A percentile compares a stretch with the other conserved stretches of the same genome.
These are phyloP conservation scores for Trapa incisa DNA, from an alignment of 345 rosid species.

Conservation along the genomic window DNA sequence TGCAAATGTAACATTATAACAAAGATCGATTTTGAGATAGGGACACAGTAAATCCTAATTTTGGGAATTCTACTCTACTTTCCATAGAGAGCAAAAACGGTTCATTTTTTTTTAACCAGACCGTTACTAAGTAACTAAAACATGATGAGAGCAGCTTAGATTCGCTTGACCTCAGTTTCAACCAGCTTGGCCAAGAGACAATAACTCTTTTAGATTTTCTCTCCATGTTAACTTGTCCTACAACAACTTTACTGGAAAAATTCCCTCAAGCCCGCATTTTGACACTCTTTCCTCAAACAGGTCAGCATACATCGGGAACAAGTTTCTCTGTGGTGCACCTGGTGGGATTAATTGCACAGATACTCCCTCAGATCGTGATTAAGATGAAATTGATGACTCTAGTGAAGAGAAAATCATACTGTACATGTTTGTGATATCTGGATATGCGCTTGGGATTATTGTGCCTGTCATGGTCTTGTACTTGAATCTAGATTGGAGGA, in stretches of 20 bases:
- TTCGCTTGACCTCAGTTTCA: slow-evolving; percentile 15
- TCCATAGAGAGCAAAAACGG: too few species aligned
- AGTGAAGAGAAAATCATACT: background rate
- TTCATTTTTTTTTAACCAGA: too few species aligned
- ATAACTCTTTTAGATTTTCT: background rate
- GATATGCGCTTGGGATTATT: background rate
- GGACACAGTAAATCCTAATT: too few species aligned
- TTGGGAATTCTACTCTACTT: too few species aligned
- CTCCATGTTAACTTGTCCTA: background rate
- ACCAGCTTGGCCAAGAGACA: slow-evolving; percentile 13
- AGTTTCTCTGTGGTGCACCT: background rate
- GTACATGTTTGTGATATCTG: background rate
- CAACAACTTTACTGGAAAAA: background rate
- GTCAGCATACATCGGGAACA: background rate
- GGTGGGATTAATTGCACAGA: background rate
- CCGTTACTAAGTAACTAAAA: too few species aligned
- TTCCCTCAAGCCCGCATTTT: background rate
- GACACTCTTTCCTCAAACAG: background rate
- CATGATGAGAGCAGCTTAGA: slow-evolving; percentile 4
- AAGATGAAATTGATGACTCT: background rate
- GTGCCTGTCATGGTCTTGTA: background rate
- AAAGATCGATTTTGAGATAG: too few species aligned
- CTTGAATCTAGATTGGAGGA: background rate
- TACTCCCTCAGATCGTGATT: background rate
- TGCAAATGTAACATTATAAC: too few species aligned